Evolutionary conservation across 768 basidiomycete genomes (phyloP), one percentile per base, ranked within the genome.

Genomic region (Leccinum rimulosum): DNA sequence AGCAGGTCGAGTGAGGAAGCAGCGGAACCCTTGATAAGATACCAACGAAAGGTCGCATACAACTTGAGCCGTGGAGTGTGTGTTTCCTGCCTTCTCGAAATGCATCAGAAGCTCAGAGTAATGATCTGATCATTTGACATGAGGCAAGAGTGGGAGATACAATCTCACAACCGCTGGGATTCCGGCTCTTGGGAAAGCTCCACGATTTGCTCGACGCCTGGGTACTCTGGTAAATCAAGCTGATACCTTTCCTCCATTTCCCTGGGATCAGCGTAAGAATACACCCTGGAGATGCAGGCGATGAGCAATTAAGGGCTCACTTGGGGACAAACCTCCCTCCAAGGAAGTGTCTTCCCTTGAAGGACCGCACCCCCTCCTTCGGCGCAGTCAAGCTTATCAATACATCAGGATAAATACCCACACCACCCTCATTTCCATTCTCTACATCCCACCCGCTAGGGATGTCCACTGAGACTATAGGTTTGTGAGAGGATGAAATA

Each of bases 391-490:
- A 76, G 67, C 92, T 95, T 58, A 99, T 75, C 48, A 99, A 75
- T 7, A 92, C 89, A 56, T 91, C 84, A 0, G 96, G 90, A 17
- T 83, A 73, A 52, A 98, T 75, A 83, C 90, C 61, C 8, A 51
- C 15, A 79, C 73, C 15, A 77, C 82, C 50, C 73, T 77, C 4
- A 74, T 77, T 53, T 81, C 96, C 96, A 22, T 80, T 75, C 65
- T 95, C 92, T 25, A 98, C 93, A 67, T 95, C 86, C 97, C 97
- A 99, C 8, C 95, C 97, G 1, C 90, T 93, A 0, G 97, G 97
- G 51, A 99, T 94, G 73, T 99, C 97, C 3, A 99, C 89, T 2
- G 91, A 93, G 28, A 99, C 84, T 67, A 98, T 90, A 0, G 97
- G 95, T 14, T 92, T 77, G 7, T 78, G 72, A 4, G 87, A 86